Percentiles rank a stretch among this genome's conserved stretches.
These are phyloP conservation scores for Fraxinus xanthoxyloides DNA, from an alignment of 305 asterid species.

Conservation along the genomic window DNA sequence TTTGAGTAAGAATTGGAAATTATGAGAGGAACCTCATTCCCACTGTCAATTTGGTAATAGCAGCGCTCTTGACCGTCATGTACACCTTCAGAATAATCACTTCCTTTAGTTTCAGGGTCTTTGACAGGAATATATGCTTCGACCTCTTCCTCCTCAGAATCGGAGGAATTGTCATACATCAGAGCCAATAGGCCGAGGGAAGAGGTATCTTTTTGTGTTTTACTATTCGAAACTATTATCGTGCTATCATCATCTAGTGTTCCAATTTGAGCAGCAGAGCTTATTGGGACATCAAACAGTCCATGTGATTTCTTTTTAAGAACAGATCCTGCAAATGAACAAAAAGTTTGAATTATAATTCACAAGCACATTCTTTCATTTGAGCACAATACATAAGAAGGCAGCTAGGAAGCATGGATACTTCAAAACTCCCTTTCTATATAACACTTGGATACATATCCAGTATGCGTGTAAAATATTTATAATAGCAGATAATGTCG, in stretches of 20 bases:
- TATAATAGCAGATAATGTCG: not conserved
- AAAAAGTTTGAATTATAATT: conserved; percentile 19
- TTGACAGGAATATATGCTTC: conserved; percentile 41
- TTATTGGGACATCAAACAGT: conserved; percentile 34
- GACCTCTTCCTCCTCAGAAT: conserved; percentile 67
- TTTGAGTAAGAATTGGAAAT: conserved; percentile 31
- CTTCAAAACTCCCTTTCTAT: not conserved
- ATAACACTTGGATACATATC: not conserved
- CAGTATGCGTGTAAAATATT: not conserved
- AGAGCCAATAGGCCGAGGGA: conserved; percentile 89
- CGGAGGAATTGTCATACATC: conserved; percentile 78
- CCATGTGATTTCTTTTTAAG: conserved; percentile 39
- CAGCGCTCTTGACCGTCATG: conserved; percentile 28
- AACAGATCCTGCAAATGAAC: conserved; percentile 42
- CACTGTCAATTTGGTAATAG: conserved; percentile 13
- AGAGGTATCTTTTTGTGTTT: conserved; percentile 47
- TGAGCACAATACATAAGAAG: not conserved
- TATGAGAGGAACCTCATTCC: conserved; percentile 29
- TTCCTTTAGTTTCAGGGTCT: conserved; percentile 31
- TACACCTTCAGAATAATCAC: conserved; percentile 27
- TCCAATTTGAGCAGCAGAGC: conserved; percentile 39
- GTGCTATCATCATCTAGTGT: conserved; percentile 33
- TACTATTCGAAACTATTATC: conserved; percentile 37
- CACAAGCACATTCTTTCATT: not conserved
- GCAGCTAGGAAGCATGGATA: not conserved